phyloP scores from a whole-genome alignment of 305 asterid genomes.

The Fraxinus albicans region DNA sequence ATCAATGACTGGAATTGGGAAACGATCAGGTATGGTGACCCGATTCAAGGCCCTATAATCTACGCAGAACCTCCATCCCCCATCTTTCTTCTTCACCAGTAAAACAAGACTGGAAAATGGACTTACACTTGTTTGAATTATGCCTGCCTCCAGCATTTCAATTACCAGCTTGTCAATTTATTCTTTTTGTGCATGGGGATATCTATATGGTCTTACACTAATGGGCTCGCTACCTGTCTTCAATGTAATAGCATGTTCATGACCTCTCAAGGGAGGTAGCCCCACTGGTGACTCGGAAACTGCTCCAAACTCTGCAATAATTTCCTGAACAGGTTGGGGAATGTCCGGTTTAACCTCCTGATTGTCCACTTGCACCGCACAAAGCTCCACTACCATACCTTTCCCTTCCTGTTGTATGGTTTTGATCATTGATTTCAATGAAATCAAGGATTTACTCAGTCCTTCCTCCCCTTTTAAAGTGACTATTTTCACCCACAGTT shows the following conservation, averaged over 20 bases:
- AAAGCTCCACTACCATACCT: background rate
- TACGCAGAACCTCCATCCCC: background rate
- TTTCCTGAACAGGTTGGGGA: background rate
- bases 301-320: too few species aligned
- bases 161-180: background rate
- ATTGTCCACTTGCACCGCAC: background rate
- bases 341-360: too few species aligned
- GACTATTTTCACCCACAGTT: rapidly evolving
- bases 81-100: background rate
- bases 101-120: background rate
- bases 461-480: background rate
- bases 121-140: background rate
- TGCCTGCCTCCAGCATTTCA: background rate
- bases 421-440: background rate
- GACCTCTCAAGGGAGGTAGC: background rate
- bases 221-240: background rate
- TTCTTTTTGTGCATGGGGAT: background rate
- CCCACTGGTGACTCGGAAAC: background rate
- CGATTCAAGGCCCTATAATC: too few species aligned
- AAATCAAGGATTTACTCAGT: background rate
- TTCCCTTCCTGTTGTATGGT: background rate
- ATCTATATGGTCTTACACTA: background rate
- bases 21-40: too few species aligned
- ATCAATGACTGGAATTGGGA: too few species aligned
- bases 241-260: background rate